Conservation (phyloP, 2,329 filamentous ascomycete genomes). For the Monilinia fructigena region DNA sequence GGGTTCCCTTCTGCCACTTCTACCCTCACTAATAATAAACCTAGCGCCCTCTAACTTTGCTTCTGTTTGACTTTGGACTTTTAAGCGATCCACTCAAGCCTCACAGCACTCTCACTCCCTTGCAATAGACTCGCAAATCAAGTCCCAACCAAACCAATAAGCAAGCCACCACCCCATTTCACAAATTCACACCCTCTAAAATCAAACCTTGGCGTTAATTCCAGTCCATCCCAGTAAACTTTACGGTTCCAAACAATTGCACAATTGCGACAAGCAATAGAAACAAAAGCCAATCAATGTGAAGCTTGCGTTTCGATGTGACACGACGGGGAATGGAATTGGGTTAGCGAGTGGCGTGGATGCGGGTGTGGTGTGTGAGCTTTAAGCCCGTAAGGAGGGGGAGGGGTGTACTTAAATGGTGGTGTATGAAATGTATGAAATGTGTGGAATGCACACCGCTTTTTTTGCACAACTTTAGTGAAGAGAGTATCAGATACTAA, state of each 20-base stretch:
- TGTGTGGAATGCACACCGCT: constrained; percentile 2
- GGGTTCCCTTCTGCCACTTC: neutral
- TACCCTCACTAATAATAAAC: neutral
- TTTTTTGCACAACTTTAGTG: constrained; percentile 17
- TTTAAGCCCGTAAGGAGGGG: neutral
- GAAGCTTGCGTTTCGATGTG: constrained; percentile 18
- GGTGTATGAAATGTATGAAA: neutral
- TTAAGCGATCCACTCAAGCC: no score
- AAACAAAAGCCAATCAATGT: constrained; percentile 8
- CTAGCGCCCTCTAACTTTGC: neutral
- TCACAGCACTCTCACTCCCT: neutral
- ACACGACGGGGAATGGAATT: neutral
- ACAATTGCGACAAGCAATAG: neutral
- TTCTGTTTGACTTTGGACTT: no score
- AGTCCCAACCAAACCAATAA: no score
- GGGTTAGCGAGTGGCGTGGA: neutral
- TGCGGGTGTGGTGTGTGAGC: neutral
- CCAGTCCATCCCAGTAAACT: neutral
- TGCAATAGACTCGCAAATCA: no score
- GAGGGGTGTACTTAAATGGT: neutral
- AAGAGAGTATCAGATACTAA: neutral
- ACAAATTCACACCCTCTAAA: no score
- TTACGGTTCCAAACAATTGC: neutral
- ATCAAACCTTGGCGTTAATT: no score
- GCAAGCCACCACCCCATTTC: no score